Conservation (phyloP, 306 rosid genomes). For the Trifolium subterraneum region DNA sequence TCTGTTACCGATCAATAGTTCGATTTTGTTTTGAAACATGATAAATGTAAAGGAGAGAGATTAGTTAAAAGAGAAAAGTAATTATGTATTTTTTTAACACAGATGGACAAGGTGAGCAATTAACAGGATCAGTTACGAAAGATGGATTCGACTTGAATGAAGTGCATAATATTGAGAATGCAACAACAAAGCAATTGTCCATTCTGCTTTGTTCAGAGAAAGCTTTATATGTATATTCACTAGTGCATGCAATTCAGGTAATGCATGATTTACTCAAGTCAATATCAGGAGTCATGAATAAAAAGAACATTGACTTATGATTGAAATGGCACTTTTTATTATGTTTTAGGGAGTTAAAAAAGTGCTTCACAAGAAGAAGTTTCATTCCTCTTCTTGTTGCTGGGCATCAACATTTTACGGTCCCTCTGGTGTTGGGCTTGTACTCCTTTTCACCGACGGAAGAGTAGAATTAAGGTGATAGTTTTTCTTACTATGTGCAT, state of each 20-base stretch:
- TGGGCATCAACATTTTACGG: conserved; percentile 81
- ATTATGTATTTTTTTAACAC: conserved; percentile 20
- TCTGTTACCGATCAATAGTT: conserved; percentile 24
- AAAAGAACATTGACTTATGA: conserved; percentile 28
- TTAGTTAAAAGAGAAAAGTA: conserved; percentile 10
- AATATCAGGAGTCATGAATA: conserved; percentile 17
- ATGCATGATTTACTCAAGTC: conserved; percentile 27
- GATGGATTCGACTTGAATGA: conserved; percentile 51
- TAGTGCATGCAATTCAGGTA: conserved; percentile 81
- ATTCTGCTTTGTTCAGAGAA: conserved; percentile 86
- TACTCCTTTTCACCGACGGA: conserved; percentile 74
- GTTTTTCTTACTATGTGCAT: conserved; percentile 18
- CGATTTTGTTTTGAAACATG: conserved; percentile 13
- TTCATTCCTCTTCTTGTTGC: conserved; percentile 77
- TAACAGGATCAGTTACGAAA: conserved; percentile 42
- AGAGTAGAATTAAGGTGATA: conserved; percentile 79
- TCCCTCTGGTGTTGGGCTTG: conserved; percentile 60
- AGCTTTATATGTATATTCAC: conserved; percentile 81
- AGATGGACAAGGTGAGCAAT: conserved; percentile 62
- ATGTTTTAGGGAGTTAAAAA: conserved; percentile 80
- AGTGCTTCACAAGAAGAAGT: conserved; percentile 88
- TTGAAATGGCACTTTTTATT: conserved; percentile 13
- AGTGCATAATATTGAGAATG: conserved; percentile 50
- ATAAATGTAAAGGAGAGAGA: conserved; percentile 42
- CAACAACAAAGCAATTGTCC: conserved; percentile 55